Percentiles rank a stretch among this genome's conserved stretches.
phyloP scores from a whole-genome alignment of 192 early-diverging fungal genomes.

The Geranomyces variabilis region DNA sequence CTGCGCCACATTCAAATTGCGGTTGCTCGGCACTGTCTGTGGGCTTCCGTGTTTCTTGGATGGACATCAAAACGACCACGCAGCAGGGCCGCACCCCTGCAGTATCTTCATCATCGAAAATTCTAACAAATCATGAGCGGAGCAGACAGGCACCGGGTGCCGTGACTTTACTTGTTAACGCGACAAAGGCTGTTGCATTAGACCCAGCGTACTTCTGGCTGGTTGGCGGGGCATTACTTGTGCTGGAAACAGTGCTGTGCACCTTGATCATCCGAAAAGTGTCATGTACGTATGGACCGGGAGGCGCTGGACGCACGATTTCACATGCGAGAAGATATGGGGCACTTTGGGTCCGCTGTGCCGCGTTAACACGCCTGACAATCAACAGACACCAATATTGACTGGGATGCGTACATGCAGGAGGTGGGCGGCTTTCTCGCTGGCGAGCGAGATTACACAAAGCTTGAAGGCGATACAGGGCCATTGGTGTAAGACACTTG shows the following conservation, averaged over 20 bases:
- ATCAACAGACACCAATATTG: constrained; percentile 85
- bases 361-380: background rate
- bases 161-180: too few species aligned
- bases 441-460: constrained; percentile 84
- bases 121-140: too few species aligned
- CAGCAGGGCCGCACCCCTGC: too few species aligned
- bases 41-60: too few species aligned
- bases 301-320: too few species aligned
- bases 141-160: too few species aligned
- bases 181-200: constrained; percentile 27
- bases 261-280: constrained; percentile 63
- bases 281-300: constrained; percentile 51
- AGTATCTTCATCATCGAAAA: too few species aligned
- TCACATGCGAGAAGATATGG: too few species aligned
- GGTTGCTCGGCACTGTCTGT: too few species aligned
- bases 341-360: too few species aligned
- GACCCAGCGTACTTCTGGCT: constrained; percentile 52
- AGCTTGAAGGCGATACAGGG: constrained; percentile 85
- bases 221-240: constrained; percentile 41
- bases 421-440: constrained; percentile 74
- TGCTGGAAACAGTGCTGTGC: constrained; percentile 56
- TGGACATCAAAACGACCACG: too few species aligned
- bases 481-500: constrained; percentile 81
- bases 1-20: too few species aligned
- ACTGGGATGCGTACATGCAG: constrained; percentile 97